Conservation (phyloP, 441 rosid genomes). For the Metrosideros polymorpha region DNA sequence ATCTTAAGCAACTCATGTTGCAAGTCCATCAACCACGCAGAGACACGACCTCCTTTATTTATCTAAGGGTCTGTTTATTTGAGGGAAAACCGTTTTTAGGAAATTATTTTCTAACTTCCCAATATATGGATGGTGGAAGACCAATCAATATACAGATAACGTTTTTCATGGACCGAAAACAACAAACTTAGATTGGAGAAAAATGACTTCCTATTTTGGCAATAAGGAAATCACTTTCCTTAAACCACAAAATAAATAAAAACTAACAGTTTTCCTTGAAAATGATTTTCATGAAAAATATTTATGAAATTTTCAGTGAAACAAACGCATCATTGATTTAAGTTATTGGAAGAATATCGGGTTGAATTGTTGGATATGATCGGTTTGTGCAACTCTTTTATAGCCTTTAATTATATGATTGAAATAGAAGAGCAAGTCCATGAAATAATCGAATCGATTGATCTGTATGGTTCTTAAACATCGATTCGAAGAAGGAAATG, state of each 20-base stretch:
- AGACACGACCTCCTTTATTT: background rate
- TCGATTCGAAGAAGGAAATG: background rate
- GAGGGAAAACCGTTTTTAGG: accelerated
- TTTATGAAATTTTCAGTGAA: background rate
- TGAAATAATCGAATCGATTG: background rate
- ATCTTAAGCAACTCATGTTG: background rate
- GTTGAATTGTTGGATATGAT: background rate
- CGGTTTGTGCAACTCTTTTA: background rate
- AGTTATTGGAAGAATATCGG: background rate
- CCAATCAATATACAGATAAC: accelerated
- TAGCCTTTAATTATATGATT: background rate
- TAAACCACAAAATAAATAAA: background rate
- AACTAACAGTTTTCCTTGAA: no score
- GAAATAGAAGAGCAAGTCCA: background rate
- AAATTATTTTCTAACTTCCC: no score
- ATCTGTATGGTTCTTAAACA: background rate
- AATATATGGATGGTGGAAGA: background rate
- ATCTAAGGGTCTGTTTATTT: background rate
- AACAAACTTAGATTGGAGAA: accelerated
- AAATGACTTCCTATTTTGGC: accelerated
- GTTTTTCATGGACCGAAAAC: background rate
- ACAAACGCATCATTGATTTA: accelerated
- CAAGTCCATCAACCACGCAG: background rate
- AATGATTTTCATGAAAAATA: no score
- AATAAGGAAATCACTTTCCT: background rate